Base-by-base conservation (phyloP, 495 filamentous ascomycete species). In the Copromyces sp. region DNA sequence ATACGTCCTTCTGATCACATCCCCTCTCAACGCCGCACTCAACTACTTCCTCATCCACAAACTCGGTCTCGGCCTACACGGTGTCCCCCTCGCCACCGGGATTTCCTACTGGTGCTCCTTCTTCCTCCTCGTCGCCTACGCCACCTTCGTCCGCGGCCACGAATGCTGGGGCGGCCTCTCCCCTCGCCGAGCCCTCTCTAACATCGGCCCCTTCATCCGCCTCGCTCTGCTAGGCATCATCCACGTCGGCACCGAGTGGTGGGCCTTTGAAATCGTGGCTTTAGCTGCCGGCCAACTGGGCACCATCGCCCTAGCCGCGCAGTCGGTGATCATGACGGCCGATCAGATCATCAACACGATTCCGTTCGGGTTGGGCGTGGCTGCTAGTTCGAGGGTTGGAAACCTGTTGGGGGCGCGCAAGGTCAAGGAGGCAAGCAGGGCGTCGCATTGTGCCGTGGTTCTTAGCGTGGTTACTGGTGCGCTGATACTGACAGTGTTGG, bases 241-340 rank as follows among this genome's bases (percentile, higher is more conserved):
- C n/a, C 94, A 97, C 76, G 91, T 97, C 32, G 94, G 94, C 9
- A 96, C 93, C 0, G 94, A 97, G 81, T 97, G 94, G 94, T 97
- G 94, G 94, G 94, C 94, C 0, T 97, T 96, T 75, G 94, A 97
- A 81, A 97, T 98, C 71, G 94, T 97, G n/a, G 93, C 94, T 1
- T 84, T 98, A 0, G 94, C 90, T 3, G 94, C 94, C 4, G 94
- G 94, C 11, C 86, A 89, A 9, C 85, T 98, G 0, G 94, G 94
- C 9, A 95, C 92, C 0, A 90, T 95, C 45, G 86, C 94, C 0
- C 85, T 97, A 0, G 94, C 94, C 12, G 90, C 94, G 0, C 94
- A 98, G 78, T 92, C 89, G 73, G 94, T 98, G 44, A 95, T 97
- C 80, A 97, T 97, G 94, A 97, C 94, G 0, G 91, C 93, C 0